Percentiles rank a stretch among this genome's conserved stretches.
phyloP scores from a whole-genome alignment of 768 basidiomycete species.

The Leucosporidium yakuticum region DNA sequence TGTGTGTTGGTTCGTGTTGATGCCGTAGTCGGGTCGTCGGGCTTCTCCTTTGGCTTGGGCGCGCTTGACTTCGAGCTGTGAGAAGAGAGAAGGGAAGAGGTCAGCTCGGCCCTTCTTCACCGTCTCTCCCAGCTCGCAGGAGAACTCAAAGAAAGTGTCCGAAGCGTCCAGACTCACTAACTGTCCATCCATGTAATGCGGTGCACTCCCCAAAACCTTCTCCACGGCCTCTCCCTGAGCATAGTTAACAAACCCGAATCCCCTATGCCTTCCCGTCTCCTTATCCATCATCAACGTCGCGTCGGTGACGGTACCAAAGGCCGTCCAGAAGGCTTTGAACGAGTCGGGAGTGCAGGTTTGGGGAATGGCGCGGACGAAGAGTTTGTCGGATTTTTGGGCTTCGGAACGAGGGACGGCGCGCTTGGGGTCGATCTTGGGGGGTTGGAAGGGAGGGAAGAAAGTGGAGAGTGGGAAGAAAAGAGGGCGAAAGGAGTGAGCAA shows the following conservation, averaged over 20 bases:
- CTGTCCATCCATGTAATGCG: slow-evolving; percentile 90
- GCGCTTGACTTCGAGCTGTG: slow-evolving; percentile 90
- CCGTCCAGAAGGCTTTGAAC: slow-evolving; percentile 85
- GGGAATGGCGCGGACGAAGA: slow-evolving; percentile 92
- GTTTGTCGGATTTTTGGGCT: slow-evolving; percentile 67
- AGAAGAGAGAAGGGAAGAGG: neutral
- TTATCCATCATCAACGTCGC: slow-evolving; percentile 98
- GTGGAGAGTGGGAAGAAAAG: neutral
- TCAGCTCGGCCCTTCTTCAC: slow-evolving; percentile 1
- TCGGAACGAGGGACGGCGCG: slow-evolving; percentile 95
- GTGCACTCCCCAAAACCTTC: slow-evolving; percentile 78
- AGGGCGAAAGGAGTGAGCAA: neutral
- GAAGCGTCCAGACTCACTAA: slow-evolving; percentile 72
- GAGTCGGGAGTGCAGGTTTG: slow-evolving; percentile 87
- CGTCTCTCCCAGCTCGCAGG: neutral
- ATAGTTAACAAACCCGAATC: slow-evolving; percentile 96
- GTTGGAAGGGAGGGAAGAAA: slow-evolving; percentile 1
- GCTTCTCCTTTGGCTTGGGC: slow-evolving; percentile 52
- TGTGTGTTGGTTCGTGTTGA: slow-evolving; percentile 20
- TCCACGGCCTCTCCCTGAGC: slow-evolving; percentile 79
- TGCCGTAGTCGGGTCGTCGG: slow-evolving; percentile 44
- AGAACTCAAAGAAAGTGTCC: neutral
- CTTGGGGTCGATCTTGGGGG: slow-evolving; percentile 91
- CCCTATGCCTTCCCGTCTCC: slow-evolving; percentile 88
- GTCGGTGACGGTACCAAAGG: slow-evolving; percentile 92